These are phyloP conservation scores for Vanrija sp. DNA, from an alignment of 1,284 basidiomycete genomes.

Conservation along the genomic window DNA sequence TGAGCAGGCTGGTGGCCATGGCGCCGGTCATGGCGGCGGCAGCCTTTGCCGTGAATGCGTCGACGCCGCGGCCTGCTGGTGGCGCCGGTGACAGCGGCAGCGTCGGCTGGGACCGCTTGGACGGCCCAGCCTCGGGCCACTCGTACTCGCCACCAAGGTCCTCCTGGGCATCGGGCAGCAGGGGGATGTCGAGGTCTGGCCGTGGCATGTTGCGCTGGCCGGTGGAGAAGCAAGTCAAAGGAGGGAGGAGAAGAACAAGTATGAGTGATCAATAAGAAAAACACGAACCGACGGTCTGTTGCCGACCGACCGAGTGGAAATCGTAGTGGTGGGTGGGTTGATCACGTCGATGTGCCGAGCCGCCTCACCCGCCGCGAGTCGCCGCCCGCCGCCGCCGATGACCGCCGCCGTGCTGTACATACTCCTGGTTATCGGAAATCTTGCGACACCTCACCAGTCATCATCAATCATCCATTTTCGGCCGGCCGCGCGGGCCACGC, in stretches of 20 bases:
- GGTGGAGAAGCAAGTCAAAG: background rate
- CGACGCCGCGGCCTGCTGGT: background rate
- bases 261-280: background rate
- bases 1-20: conserved; percentile 43
- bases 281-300: background rate
- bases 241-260: background rate
- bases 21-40: conserved; percentile 50
- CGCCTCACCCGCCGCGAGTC: background rate
- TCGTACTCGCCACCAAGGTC: conserved; percentile 17
- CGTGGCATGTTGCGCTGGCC: background rate
- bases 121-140: conserved; percentile 39
- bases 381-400: background rate
- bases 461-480: background rate
- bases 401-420: background rate
- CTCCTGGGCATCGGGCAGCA: conserved; percentile 7
- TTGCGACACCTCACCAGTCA: background rate
- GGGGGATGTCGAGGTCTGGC: conserved; percentile 8
- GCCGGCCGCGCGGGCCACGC: too few species aligned
- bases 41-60: conserved; percentile 43
- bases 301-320: background rate
- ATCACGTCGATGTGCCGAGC: background rate
- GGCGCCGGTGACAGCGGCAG: conserved; percentile 2
- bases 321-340: background rate
- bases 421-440: too few species aligned
- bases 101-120: conserved; percentile 1